These are phyloP conservation scores for Aureobasidium melanogenum DNA, from an alignment of 2,329 filamentous ascomycete genomes.

Conservation along the genomic window DNA sequence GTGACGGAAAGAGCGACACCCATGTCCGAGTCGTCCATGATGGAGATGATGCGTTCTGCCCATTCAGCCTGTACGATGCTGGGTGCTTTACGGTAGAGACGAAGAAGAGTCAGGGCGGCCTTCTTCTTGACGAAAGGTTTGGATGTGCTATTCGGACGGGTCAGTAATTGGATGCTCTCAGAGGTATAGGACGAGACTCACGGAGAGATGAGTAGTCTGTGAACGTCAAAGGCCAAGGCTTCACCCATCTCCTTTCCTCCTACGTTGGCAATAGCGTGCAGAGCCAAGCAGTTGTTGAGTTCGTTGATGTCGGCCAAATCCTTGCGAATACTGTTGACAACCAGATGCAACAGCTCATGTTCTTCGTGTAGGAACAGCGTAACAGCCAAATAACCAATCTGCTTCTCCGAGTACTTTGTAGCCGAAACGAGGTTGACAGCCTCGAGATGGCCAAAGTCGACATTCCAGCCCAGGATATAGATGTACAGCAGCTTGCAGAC, in stretches of 20 bases:
- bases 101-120: slow-evolving; percentile 83
- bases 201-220: slow-evolving; percentile 89
- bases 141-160: slow-evolving; percentile 49
- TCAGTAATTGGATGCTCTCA: not conserved
- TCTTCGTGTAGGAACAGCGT: slow-evolving; percentile 95
- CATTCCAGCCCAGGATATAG: slow-evolving; percentile 97
- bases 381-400: slow-evolving; percentile 96
- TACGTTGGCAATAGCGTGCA: slow-evolving; percentile 97
- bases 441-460: slow-evolving; percentile 97
- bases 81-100: slow-evolving; percentile 88
- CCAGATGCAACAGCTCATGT: slow-evolving; percentile 89
- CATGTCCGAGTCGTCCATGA: slow-evolving; percentile 94
- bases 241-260: slow-evolving; percentile 96
- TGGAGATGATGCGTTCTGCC: slow-evolving; percentile 95
- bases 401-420: slow-evolving; percentile 96
- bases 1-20: slow-evolving; percentile 93
- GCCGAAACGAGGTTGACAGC: slow-evolving; percentile 96
- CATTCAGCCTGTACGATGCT: slow-evolving; percentile 92
- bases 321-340: slow-evolving; percentile 97
- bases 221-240: slow-evolving; percentile 82
- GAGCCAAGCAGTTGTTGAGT: slow-evolving; percentile 89
- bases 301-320: slow-evolving; percentile 92
- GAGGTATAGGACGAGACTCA: slow-evolving; percentile 39
- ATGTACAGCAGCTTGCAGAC: slow-evolving; percentile 99
- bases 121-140: slow-evolving; percentile 99